These are phyloP conservation scores for Trametes coccinea DNA, from an alignment of 768 basidiomycete species.

Conservation along the genomic window DNA sequence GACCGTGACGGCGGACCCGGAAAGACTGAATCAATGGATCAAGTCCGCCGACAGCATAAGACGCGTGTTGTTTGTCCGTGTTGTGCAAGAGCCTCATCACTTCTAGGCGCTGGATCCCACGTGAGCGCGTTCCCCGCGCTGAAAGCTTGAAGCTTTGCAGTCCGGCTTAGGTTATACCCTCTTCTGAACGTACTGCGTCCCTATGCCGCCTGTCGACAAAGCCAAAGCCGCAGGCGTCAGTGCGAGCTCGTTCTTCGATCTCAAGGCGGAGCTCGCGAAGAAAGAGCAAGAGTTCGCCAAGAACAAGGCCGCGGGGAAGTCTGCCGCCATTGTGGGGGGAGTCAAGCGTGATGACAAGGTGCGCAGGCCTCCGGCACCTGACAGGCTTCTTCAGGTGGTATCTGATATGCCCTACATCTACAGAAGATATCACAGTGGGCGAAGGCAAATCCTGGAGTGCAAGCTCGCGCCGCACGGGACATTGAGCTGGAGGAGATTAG, in stretches of 20 bases:
- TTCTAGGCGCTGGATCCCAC: background rate
- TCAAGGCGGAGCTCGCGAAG: constrained; percentile 59
- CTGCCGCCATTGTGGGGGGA: constrained; percentile 54
- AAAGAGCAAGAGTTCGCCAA: constrained; percentile 64
- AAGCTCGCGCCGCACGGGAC: constrained; percentile 63
- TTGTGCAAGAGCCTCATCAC: constrained; percentile 18
- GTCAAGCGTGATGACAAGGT: constrained; percentile 75
- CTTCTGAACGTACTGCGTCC: background rate
- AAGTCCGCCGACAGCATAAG: constrained; percentile 2
- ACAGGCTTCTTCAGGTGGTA: too few relatives aligned
- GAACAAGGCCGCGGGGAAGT: constrained; percentile 60
- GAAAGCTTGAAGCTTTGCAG: too few relatives aligned
- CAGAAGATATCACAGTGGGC: constrained; percentile 52
- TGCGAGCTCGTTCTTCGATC: constrained; percentile 77
- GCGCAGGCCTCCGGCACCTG: constrained; percentile 5
- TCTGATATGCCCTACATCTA: too few relatives aligned
- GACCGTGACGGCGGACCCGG: background rate
- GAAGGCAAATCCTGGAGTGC: constrained; percentile 73
- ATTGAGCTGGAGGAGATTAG: constrained; percentile 68
- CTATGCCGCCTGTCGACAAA: constrained; percentile 50
- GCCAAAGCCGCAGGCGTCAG: constrained; percentile 70
- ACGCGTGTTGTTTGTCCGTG: constrained; percentile 19
- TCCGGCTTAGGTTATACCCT: background rate
- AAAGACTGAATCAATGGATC: background rate
- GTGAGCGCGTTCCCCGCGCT: constrained; percentile 10